These are phyloP conservation scores for Colletotrichum tabaci DNA, from an alignment of 2,329 filamentous ascomycete genomes.

Conservation along the genomic window DNA sequence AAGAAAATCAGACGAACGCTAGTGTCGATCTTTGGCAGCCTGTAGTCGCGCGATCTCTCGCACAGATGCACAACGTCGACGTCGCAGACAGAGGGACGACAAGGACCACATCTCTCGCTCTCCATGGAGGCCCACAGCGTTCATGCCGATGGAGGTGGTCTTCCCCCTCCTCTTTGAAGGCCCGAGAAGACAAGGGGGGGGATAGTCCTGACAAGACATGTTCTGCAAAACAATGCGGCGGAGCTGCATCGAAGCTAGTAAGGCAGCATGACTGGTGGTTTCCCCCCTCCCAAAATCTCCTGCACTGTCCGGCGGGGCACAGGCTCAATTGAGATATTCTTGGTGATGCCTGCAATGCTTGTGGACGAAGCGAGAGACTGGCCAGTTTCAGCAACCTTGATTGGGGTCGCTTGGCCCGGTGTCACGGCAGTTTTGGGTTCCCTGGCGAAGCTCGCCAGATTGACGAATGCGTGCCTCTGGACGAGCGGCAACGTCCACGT, in stretches of 20 bases:
- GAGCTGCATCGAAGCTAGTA: conserved; percentile 14
- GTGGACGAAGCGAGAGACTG: conserved; percentile 33
- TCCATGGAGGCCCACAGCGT: conserved; percentile 25
- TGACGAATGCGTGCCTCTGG: not conserved
- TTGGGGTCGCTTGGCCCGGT: conserved; percentile 40
- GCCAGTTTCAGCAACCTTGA: conserved; percentile 37
- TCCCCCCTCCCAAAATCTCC: not conserved
- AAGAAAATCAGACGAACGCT: conserved; percentile 37
- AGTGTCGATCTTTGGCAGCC: conserved; percentile 34
- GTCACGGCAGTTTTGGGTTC: conserved; percentile 33
- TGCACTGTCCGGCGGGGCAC: conserved; percentile 15
- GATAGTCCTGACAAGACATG: not conserved
- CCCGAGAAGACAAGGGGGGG: conserved; percentile 19
- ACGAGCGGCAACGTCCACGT: not conserved
- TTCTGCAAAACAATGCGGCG: conserved; percentile 34
- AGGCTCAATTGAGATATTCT: conserved; percentile 35
- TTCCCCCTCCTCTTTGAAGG: conserved; percentile 2
- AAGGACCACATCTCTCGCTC: conserved; percentile 21
- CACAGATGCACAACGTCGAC: conserved; percentile 31
- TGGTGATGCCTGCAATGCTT: conserved; percentile 36
- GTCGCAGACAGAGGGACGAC: conserved; percentile 35
- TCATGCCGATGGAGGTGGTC: conserved; percentile 32
- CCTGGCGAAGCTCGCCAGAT: conserved; percentile 12
- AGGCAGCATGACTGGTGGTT: conserved; percentile 30
- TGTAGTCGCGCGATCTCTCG: conserved; percentile 33